A percentile compares a stretch with the other conserved stretches of the same genome.
Evolutionary conservation across 768 basidiomycete species (phyloP).

Genomic region (Coprinopsis marcescibilis): DNA sequence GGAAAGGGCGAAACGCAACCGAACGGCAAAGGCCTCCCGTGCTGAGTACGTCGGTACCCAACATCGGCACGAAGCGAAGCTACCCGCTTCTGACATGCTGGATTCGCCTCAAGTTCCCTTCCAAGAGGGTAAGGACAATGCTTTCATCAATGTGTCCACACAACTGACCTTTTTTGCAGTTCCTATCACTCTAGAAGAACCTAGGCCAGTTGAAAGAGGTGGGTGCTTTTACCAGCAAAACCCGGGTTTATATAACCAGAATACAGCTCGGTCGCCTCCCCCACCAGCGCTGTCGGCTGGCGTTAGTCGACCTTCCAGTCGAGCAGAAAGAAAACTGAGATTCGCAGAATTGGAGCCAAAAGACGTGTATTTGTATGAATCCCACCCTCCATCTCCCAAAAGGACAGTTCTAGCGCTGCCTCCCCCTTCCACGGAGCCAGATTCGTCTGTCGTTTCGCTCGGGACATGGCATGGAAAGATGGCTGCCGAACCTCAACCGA

Average conservation of each 20-base stretch:
- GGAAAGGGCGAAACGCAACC: slow-evolving; percentile 45
- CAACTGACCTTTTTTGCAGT: slow-evolving; percentile 8
- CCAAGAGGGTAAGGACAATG: slow-evolving; percentile 14
- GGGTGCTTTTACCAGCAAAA: background rate
- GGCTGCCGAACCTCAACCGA: slow-evolving; percentile 6
- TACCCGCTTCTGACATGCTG: background rate
- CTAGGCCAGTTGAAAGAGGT: slow-evolving; percentile 9
- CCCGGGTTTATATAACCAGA: slow-evolving; percentile 5
- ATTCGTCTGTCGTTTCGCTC: slow-evolving; percentile 35
- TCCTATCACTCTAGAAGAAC: slow-evolving; percentile 16
- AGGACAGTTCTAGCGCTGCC: slow-evolving; percentile 55
- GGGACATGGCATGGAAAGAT: slow-evolving; percentile 31
- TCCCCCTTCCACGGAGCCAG: slow-evolving; percentile 32
- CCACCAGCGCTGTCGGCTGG: slow-evolving; percentile 42
- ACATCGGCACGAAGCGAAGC: background rate
- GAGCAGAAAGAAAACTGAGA: slow-evolving; percentile 52
- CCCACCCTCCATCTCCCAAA: slow-evolving; percentile 71
- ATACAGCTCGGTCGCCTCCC: slow-evolving; percentile 26
- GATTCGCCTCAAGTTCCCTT: slow-evolving; percentile 6
- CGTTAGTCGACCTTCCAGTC: slow-evolving; percentile 56
- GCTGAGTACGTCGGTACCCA: background rate
- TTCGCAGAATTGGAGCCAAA: slow-evolving; percentile 70
- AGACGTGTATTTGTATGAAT: slow-evolving; percentile 82
- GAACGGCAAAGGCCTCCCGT: slow-evolving; percentile 23
- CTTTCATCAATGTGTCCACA: background rate